Conservation (phyloP, 2,329 filamentous ascomycete genomes). For the Ophiosphaerella narmari region DNA sequence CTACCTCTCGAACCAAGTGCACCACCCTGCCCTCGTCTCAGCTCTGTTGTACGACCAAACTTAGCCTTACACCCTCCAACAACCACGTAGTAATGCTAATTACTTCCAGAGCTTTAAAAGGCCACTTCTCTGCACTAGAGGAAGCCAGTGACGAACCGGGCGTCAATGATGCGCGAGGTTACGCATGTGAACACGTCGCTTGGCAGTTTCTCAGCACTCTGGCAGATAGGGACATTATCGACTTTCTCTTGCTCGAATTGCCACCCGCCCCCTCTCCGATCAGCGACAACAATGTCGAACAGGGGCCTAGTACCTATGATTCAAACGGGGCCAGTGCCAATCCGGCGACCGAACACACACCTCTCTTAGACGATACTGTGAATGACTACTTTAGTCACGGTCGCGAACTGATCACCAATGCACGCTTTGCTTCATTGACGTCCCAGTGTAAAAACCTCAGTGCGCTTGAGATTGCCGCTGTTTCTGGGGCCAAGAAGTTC, state of each 20-base stretch:
- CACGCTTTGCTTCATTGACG: slow-evolving; percentile 65
- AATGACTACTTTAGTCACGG: slow-evolving; percentile 30
- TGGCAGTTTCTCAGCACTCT: slow-evolving; percentile 76
- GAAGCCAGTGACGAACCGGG: slow-evolving; percentile 62
- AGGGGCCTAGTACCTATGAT: slow-evolving; percentile 1
- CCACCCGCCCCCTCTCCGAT: slow-evolving; percentile 46
- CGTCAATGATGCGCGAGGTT: slow-evolving; percentile 69
- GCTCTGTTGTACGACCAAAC: slow-evolving; percentile 67
- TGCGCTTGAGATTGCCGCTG: slow-evolving; percentile 82
- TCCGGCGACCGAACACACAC: slow-evolving; percentile 26
- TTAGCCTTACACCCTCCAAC: neutral
- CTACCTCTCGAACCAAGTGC: slow-evolving; percentile 65
- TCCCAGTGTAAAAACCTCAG: slow-evolving; percentile 78
- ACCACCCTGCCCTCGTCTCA: slow-evolving; percentile 72
- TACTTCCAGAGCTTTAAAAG: slow-evolving; percentile 67
- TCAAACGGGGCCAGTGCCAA: slow-evolving; percentile 17
- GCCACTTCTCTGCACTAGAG: slow-evolving; percentile 70
- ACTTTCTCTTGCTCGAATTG: slow-evolving; percentile 75
- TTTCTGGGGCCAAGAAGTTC: slow-evolving; percentile 82
- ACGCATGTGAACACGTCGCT: slow-evolving; percentile 79
- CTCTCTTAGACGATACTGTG: slow-evolving; percentile 26
- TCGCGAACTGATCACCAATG: slow-evolving; percentile 35
- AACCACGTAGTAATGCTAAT: slow-evolving; percentile 14
- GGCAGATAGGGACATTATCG: slow-evolving; percentile 73
- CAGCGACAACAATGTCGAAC: slow-evolving; percentile 15